phyloP scores from a whole-genome alignment of 768 basidiomycete species.

The Filobasidium floriforme region DNA sequence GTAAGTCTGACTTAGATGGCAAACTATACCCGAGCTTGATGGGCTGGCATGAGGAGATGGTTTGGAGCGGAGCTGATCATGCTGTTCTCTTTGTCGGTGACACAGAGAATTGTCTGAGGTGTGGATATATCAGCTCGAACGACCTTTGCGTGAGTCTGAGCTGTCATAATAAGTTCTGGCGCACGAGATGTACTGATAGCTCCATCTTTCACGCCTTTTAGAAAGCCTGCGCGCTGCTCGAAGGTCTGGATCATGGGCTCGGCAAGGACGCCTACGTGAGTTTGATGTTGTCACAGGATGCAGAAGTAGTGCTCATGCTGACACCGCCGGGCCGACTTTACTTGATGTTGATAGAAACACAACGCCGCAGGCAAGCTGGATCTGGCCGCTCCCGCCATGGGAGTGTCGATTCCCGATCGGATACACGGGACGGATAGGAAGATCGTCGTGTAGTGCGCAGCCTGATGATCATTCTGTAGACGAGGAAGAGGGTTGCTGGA shows the following conservation, averaged over 20 bases:
- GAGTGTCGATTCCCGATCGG: not conserved
- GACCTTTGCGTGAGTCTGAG: slow-evolving; percentile 51
- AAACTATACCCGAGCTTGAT: not conserved
- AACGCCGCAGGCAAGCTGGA: not conserved
- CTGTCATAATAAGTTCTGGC: not conserved
- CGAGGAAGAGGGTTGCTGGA: no score
- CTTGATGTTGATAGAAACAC: not conserved
- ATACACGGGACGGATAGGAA: not conserved
- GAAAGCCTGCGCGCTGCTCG: slow-evolving; percentile 73
- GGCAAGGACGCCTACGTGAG: slow-evolving; percentile 34
- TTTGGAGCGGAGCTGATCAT: slow-evolving; percentile 1
- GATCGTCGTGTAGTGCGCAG: not conserved
- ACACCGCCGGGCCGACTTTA: not conserved
- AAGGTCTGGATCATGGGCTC: slow-evolving; percentile 81
- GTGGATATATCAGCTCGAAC: slow-evolving; percentile 93
- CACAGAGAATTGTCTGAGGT: slow-evolving; percentile 79
- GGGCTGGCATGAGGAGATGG: not conserved
- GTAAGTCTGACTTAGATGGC: slow-evolving; percentile 50
- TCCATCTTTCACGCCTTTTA: slow-evolving; percentile 3
- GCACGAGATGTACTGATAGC: not conserved
- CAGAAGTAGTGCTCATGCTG: not conserved
- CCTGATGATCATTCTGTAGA: no score
- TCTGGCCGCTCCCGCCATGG: not conserved
- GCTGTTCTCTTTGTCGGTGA: slow-evolving; percentile 13
- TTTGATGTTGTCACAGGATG: not conserved